Conservation (phyloP, 208 protist genomes). For the Phytomonas sp. region DNA sequence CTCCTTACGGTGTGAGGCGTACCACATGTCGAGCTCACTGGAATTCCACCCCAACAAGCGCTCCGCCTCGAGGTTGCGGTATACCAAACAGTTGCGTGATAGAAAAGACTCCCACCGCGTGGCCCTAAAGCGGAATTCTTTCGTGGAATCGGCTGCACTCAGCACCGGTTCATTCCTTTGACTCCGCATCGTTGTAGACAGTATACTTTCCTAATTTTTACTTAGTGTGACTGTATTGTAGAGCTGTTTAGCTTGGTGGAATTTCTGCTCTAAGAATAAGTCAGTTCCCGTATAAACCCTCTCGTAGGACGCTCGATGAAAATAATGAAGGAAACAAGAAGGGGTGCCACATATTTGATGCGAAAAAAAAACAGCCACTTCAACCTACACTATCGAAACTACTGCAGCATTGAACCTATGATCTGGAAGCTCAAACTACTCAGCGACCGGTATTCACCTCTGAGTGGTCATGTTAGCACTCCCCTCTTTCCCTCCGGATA, state of each 20-base stretch:
- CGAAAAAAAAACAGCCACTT: background rate
- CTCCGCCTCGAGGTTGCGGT: slow-evolving; percentile 36
- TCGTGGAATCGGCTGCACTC: background rate
- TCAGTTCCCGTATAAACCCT: slow-evolving; percentile 1
- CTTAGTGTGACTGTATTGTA: slow-evolving; percentile 1
- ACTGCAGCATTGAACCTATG: background rate
- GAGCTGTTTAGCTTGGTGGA: background rate
- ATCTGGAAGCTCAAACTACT: background rate
- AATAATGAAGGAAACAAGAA: slow-evolving; percentile 6
- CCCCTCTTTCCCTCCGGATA: background rate
- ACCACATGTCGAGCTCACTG: slow-evolving; percentile 57
- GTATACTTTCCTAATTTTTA: background rate
- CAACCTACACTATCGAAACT: background rate
- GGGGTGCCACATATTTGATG: background rate
- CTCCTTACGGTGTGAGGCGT: slow-evolving; percentile 19
- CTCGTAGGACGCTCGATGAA: background rate
- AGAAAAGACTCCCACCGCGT: slow-evolving; percentile 40
- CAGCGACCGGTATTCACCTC: background rate
- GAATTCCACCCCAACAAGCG: slow-evolving; percentile 48
- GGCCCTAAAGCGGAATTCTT: slow-evolving; percentile 5
- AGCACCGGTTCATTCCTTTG: background rate
- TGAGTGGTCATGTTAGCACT: background rate
- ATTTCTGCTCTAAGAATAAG: background rate
- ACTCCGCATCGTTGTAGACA: slow-evolving; percentile 5
- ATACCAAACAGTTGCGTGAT: slow-evolving; percentile 19